Percentiles rank a stretch among this genome's conserved stretches.
These are phyloP conservation scores for Alternaria brassicicola DNA, from an alignment of 2,329 filamentous ascomycete genomes.

Conservation along the genomic window DNA sequence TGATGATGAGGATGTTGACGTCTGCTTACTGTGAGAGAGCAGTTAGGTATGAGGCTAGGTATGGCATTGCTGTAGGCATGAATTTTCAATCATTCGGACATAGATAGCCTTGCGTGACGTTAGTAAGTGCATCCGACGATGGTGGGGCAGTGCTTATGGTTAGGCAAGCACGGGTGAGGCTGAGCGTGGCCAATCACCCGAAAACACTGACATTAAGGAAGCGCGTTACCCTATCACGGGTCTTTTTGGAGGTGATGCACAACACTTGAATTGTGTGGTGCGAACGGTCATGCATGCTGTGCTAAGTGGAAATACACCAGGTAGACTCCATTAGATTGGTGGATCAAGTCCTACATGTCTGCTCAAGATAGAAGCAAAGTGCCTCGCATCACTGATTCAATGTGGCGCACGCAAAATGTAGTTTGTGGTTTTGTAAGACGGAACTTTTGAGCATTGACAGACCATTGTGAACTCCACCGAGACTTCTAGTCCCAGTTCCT, in stretches of 20 bases:
- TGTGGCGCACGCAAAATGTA: neutral
- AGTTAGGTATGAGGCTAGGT: neutral
- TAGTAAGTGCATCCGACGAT: neutral
- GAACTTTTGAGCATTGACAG: slow-evolving; percentile 21
- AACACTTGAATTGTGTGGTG: neutral
- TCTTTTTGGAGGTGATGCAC: neutral
- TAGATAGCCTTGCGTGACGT: slow-evolving; percentile 2
- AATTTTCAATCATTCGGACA: neutral
- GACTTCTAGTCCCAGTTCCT: slow-evolving; percentile 6
- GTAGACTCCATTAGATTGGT: neutral
- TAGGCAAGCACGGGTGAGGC: slow-evolving; percentile 3
- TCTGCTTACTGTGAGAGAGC: neutral
- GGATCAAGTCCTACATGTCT: neutral
- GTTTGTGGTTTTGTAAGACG: neutral
- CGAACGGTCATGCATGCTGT: neutral
- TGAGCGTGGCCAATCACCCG: neutral
- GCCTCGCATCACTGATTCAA: neutral
- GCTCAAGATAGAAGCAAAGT: neutral
- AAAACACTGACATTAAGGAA: neutral
- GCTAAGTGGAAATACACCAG: neutral
- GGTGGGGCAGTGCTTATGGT: slow-evolving; percentile 5
- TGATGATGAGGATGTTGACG: neutral
- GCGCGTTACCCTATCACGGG: neutral
- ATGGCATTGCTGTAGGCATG: neutral
- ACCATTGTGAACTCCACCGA: slow-evolving; percentile 9